Base-by-base conservation (phyloP, 1,139 yeast species). In the Diutina pseudorugosa region DNA sequence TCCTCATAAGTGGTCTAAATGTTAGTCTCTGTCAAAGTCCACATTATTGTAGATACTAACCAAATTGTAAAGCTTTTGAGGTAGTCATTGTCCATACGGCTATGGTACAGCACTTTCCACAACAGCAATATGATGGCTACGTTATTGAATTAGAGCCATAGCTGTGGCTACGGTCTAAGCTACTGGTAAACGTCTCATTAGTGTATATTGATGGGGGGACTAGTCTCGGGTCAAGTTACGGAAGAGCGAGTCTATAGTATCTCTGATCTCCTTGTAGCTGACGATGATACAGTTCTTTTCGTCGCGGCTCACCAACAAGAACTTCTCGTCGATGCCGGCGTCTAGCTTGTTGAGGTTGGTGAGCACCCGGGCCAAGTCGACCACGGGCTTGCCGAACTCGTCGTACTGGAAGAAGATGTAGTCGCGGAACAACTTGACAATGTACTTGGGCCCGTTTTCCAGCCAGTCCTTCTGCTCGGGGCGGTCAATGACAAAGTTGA, bases 241-340 rank as follows among this genome's bases (percentile, higher is more conserved):
- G 65, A 90, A 90, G 19, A 87, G 81, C 51, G 77, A 71, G 56
- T 86, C 95, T 51, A 90, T 75, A 58, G 86, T 70, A 58, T 80
- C 86, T 65, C 88, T 83, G 58, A 91, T 71, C 63, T 82, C 95
- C 66, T 83, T 85, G 65, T 85, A 90, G 60, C 91, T 82, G 52
- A 87, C 83, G 51, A 90, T 81, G 56, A 90, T 72, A 64, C 95
- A 88, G 51, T 80, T 81, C 69, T 82, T 82, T 63, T 90, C 96
- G 64, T 91, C 96, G 18, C 85, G 77, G 33, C 94, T 83, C 6
- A 89, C 87, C 55, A 93, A 74, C 63, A 90, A 71, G 27, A 93
- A 68, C 60, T 80, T 82, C 65, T 93, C 98, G 52, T 88, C 93
- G 50, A 85, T 77, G 1, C 98, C 98, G 14, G 94, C 95, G 65